These are phyloP conservation scores for Tarenaya hassleriana DNA, from an alignment of 345 rosid genomes.

Conservation along the genomic window DNA sequence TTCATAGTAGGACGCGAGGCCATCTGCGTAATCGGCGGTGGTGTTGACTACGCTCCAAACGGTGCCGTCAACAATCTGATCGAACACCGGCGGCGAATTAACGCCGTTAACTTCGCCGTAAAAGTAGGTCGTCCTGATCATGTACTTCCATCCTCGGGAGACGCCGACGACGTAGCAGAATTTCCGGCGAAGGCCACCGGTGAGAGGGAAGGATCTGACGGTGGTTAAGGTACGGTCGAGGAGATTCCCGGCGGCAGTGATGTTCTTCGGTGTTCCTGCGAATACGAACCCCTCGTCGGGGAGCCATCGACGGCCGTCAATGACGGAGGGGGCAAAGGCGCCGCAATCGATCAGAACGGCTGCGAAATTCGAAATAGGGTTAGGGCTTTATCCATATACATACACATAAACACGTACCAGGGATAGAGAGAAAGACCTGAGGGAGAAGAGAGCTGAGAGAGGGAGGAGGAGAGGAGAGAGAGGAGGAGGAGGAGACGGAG, in stretches of 20 bases:
- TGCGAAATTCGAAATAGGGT: background rate
- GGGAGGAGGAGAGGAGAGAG: conserved; percentile 35
- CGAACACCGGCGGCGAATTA: conserved; percentile 67
- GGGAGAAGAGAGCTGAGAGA: conserved; percentile 35
- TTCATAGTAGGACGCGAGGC: conserved; percentile 61
- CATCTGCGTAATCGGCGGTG: conserved; percentile 50
- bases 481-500: conserved; percentile 34
- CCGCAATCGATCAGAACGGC: conserved; percentile 81
- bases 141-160: conserved; percentile 52
- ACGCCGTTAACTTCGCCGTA: conserved; percentile 76
- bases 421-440: conserved; percentile 25
- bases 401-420: background rate
- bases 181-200: conserved; percentile 33
- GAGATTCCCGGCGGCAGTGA: conserved; percentile 27
- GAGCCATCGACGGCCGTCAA: conserved; percentile 50
- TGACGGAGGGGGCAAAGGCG: conserved; percentile 29
- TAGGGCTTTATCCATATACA: background rate
- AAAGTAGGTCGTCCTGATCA: conserved; percentile 66
- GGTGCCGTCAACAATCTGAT: conserved; percentile 89
- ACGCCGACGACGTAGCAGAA: conserved; percentile 59
- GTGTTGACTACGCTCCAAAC: conserved; percentile 74
- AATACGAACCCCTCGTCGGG: conserved; percentile 46
- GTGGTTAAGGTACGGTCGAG: conserved; percentile 41
- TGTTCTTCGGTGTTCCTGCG: conserved; percentile 41
- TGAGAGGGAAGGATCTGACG: conserved; percentile 72